These are phyloP conservation scores for Emydomyces testavorans DNA, from an alignment of 2,329 filamentous ascomycete species.

Conservation along the genomic window DNA sequence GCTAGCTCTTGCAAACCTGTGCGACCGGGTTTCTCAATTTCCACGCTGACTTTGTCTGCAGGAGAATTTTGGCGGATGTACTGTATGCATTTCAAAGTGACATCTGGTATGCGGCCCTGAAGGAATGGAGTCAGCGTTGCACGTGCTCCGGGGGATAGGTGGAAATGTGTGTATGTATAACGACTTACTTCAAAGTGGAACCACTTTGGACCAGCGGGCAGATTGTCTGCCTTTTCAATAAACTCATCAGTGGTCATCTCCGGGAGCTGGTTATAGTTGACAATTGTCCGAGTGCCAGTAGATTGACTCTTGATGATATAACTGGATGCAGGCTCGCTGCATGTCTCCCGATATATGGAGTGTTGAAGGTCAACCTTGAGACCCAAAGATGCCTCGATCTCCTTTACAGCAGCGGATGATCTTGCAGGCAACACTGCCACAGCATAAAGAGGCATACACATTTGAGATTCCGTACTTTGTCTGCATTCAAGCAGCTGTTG, in stretches of 20 bases:
- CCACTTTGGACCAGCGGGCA: conserved; percentile 40
- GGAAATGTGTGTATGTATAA: not conserved
- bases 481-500: conserved; percentile 44
- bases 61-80: conserved; percentile 42
- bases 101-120: conserved; percentile 53
- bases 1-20: conserved; percentile 49
- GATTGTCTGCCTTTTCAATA: conserved; percentile 29
- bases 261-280: conserved; percentile 56
- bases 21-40: conserved; percentile 59
- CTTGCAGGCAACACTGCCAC: conserved; percentile 43
- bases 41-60: conserved; percentile 50
- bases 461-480: not conserved
- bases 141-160: no score
- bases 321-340: conserved; percentile 51
- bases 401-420: conserved; percentile 40
- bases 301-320: conserved; percentile 54
- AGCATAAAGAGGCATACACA: conserved; percentile 26
- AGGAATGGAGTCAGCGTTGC: not conserved
- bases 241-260: conserved; percentile 60
- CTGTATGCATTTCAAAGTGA: conserved; percentile 48
- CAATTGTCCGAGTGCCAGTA: conserved; percentile 54
- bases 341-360: conserved; percentile 49
- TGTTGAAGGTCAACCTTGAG: conserved; percentile 39
- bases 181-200: conserved; percentile 58
- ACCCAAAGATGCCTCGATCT: conserved; percentile 47